Evolutionary conservation across 1,284 basidiomycete genomes (phyloP).

Genomic region (Leccinum griseonigrum): DNA sequence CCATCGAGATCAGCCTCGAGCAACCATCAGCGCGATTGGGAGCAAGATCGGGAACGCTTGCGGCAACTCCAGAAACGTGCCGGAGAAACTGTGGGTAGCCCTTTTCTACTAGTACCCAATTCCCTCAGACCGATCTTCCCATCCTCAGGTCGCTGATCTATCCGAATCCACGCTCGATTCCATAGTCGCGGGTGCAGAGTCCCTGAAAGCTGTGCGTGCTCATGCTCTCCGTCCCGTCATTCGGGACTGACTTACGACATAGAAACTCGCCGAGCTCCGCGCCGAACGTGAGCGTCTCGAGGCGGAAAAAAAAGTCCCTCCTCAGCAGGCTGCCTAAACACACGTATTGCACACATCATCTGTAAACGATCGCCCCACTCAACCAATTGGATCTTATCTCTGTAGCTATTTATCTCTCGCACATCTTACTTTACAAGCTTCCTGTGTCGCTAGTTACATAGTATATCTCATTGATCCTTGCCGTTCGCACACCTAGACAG

Average conservation of each 20-base stretch:
- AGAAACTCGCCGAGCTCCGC: constrained; percentile 66
- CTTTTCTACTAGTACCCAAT: neutral
- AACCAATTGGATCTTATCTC: constrained; percentile 32
- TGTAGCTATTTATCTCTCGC: constrained; percentile 13
- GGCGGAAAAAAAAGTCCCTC: constrained; percentile 36
- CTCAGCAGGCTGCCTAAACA: constrained; percentile 28
- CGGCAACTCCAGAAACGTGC: constrained; percentile 50
- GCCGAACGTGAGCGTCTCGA: constrained; percentile 49
- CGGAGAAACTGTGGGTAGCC: constrained; percentile 49
- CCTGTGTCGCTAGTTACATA: neutral
- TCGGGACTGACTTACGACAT: constrained; percentile 4
- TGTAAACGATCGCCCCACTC: constrained; percentile 22
- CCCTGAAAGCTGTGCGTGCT: constrained; percentile 55
- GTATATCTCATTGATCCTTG: neutral
- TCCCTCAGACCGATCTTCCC: neutral
- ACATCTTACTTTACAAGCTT: neutral
- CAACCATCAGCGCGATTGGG: constrained; percentile 37
- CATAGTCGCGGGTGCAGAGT: constrained; percentile 52
- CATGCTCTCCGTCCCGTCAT: neutral
- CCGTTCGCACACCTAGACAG: constrained; percentile 15
- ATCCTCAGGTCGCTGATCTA: constrained; percentile 53
- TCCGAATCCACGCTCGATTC: constrained; percentile 70
- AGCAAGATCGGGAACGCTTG: constrained; percentile 42
- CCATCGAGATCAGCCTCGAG: constrained; percentile 7
- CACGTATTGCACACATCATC: constrained; percentile 13